Evolutionary conservation across 1,284 basidiomycete species (phyloP).

Genomic region (Boletus sp.): DNA sequence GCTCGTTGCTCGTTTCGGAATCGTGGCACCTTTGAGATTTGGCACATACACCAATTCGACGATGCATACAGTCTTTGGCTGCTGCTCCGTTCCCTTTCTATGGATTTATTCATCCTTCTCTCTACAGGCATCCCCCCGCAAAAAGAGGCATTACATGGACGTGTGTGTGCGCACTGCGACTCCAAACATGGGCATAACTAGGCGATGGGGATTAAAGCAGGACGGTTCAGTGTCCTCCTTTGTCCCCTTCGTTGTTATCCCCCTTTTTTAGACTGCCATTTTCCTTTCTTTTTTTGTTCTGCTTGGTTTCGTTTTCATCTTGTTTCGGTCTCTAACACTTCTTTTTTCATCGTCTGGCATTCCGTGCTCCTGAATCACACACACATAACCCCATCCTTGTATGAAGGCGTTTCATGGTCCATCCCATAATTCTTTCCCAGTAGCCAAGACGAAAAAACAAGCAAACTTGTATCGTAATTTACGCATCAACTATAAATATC

Average conservation of each 20-base stretch:
- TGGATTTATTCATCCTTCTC: constrained; percentile 50
- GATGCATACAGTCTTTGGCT: constrained; percentile 18
- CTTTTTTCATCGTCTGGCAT: neutral
- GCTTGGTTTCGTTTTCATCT: constrained; percentile 26
- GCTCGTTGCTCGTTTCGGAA: constrained; percentile 1
- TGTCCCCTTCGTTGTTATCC: neutral
- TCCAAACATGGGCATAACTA: constrained; percentile 11
- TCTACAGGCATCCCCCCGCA: constrained; percentile 38
- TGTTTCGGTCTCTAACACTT: constrained; percentile 8
- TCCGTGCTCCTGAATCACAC: constrained; percentile 1
- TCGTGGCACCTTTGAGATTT: constrained; percentile 2
- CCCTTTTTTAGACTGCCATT: neutral
- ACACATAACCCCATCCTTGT: constrained; percentile 17
- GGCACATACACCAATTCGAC: constrained; percentile 7
- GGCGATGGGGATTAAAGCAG: constrained; percentile 4
- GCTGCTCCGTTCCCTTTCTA: constrained; percentile 20
- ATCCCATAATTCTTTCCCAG: neutral
- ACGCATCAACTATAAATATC: constrained; percentile 36
- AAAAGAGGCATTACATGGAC: constrained; percentile 19
- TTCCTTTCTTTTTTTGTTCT: neutral
- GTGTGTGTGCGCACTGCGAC: constrained; percentile 10
- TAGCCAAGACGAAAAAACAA: constrained; percentile 20
- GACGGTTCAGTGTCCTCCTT: neutral
- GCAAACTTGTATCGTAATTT: constrained; percentile 31
- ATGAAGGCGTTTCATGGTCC: constrained; percentile 12